phyloP scores from a whole-genome alignment of 1,284 basidiomycete species.

The Volvariella volvacea region DNA sequence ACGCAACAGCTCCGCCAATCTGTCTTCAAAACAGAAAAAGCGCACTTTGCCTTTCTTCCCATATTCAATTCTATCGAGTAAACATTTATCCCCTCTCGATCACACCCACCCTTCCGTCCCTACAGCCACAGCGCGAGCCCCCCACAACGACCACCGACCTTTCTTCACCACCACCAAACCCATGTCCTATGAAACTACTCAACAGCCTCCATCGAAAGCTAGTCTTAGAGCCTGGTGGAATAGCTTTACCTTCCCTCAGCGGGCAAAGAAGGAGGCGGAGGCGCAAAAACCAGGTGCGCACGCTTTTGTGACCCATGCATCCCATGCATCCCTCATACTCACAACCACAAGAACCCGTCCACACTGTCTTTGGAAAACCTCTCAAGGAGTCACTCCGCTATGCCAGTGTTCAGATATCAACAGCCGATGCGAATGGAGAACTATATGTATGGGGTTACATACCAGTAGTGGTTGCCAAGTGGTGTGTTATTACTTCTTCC shows the following conservation, averaged over 20 bases:
- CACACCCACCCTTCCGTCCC: constrained; percentile 10
- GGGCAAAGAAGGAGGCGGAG: constrained; percentile 44
- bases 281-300: constrained; percentile 5
- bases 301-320: constrained; percentile 1
- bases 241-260: constrained; percentile 60
- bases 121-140: constrained; percentile 4
- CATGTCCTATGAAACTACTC: constrained; percentile 13
- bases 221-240: constrained; percentile 82
- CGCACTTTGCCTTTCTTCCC: background rate
- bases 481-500: constrained; percentile 44
- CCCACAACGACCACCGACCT: constrained; percentile 5
- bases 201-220: constrained; percentile 39
- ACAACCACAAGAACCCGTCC: constrained; percentile 5
- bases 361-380: constrained; percentile 80
- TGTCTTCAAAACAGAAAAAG: background rate
- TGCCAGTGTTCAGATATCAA: constrained; percentile 92
- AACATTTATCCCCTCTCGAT: background rate
- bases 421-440: constrained; percentile 77
- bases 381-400: constrained; percentile 80
- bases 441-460: constrained; percentile 92
- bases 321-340: constrained; percentile 5
- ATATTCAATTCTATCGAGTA: too few species aligned
- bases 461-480: constrained; percentile 96
- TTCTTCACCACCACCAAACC: constrained; percentile 3
- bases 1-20: background rate